These are phyloP conservation scores for Paecilomyces sp. DNA, from an alignment of 2,329 filamentous ascomycete species.

Conservation along the genomic window DNA sequence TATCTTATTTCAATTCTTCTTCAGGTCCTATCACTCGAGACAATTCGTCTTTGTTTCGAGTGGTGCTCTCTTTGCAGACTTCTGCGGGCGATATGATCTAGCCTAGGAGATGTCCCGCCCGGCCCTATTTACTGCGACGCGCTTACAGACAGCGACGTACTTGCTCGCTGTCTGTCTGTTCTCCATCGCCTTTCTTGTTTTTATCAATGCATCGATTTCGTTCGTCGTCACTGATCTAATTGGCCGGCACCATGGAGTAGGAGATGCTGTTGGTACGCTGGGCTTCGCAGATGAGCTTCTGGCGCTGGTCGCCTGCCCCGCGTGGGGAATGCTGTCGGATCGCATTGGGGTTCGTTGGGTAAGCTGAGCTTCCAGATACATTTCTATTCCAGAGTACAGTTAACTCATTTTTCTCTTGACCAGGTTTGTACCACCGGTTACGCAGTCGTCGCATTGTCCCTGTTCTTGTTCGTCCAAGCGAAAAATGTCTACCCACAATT, in stretches of 20 bases:
- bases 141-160: conserved; percentile 52
- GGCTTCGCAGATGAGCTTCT: conserved; percentile 45
- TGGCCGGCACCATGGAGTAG: conserved; percentile 47
- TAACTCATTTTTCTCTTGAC: neutral
- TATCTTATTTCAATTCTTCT: neutral
- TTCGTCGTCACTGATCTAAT: conserved; percentile 60
- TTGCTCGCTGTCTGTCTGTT: conserved; percentile 57
- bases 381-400: neutral
- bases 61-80: neutral
- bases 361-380: conserved; percentile 11
- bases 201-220: conserved; percentile 57
- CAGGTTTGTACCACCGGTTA: conserved; percentile 66
- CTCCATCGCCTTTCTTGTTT: conserved; percentile 59
- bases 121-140: conserved; percentile 49
- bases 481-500: conserved; percentile 83
- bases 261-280: conserved; percentile 52
- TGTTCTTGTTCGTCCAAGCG: conserved; percentile 79
- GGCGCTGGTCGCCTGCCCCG: conserved; percentile 40
- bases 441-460: conserved; percentile 65
- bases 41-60: neutral
- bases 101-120: conserved; percentile 19
- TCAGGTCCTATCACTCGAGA: neutral
- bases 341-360: conserved; percentile 42
- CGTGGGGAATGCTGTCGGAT: conserved; percentile 45
- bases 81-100: conserved; percentile 10